These are phyloP conservation scores for Blastobotrys apis DNA, from an alignment of 1,139 yeast genomes.

Conservation along the genomic window DNA sequence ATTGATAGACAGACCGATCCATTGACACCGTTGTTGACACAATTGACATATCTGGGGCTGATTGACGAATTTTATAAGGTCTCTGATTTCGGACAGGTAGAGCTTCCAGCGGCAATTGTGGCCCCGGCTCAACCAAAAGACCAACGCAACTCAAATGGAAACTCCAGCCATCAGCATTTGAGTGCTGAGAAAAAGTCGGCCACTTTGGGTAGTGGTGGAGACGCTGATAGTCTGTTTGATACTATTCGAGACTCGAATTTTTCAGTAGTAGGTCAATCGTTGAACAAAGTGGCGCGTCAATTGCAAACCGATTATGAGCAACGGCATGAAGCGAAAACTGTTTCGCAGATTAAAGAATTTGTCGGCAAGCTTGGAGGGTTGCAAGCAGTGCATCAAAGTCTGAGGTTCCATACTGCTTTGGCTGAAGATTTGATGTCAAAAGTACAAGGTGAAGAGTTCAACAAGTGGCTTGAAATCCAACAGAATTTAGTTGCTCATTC, in stretches of 20 bases:
- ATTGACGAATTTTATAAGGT: constrained; percentile 66
- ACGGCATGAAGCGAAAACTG: constrained; percentile 54
- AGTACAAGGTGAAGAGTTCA: constrained; percentile 50
- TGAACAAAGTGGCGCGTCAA: constrained; percentile 66
- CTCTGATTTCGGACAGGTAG: constrained; percentile 46
- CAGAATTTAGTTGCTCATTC: constrained; percentile 62
- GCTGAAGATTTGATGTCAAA: constrained; percentile 62
- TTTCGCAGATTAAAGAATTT: constrained; percentile 64
- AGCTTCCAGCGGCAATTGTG: constrained; percentile 35
- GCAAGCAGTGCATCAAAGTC: constrained; percentile 61
- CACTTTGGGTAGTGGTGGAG: constrained; percentile 10
- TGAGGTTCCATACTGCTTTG: constrained; percentile 70
- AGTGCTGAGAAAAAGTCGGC: constrained; percentile 11
- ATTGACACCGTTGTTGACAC: constrained; percentile 66
- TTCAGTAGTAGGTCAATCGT: constrained; percentile 68
- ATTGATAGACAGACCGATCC: constrained; percentile 76
- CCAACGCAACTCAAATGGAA: not conserved
- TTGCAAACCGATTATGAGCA: constrained; percentile 67
- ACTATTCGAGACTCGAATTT: constrained; percentile 66
- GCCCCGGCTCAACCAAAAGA: constrained; percentile 17
- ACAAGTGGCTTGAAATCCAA: constrained; percentile 60
- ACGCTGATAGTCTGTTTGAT: constrained; percentile 37
- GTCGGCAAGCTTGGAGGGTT: constrained; percentile 67
- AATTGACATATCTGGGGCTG: constrained; percentile 77
- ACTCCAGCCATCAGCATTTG: not conserved